These are phyloP conservation scores for Lentinula raphanica DNA, from an alignment of 768 basidiomycete genomes.

Conservation along the genomic window DNA sequence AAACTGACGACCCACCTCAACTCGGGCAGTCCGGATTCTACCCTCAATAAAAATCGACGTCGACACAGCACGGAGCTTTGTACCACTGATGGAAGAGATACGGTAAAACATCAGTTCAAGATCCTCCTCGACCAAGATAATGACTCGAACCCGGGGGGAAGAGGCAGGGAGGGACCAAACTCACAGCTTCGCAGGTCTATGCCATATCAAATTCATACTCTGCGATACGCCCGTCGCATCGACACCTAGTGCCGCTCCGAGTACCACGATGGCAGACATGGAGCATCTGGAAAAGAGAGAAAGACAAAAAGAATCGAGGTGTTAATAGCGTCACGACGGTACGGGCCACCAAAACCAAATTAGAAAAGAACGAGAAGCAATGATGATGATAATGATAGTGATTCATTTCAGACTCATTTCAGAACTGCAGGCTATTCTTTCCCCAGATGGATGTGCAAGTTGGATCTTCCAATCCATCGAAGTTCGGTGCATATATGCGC, in stretches of 20 bases:
- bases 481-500: not conserved
- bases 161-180: not conserved
- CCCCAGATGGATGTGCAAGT: too few species aligned
- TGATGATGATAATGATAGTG: not conserved
- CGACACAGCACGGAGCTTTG: conserved; percentile 8
- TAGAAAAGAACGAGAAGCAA: not conserved
- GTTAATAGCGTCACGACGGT: not conserved
- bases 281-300: conserved; percentile 8
- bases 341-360: not conserved
- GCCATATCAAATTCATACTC: conserved; percentile 13
- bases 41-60: conserved; percentile 11
- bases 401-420: not conserved
- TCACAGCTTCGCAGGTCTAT: conserved; percentile 10
- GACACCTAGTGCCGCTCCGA: conserved; percentile 7
- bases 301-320: too few species aligned
- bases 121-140: not conserved
- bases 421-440: too few species aligned
- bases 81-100: not conserved
- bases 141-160: too few species aligned
- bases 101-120: not conserved
- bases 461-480: not conserved
- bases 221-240: conserved; percentile 12
- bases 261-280: conserved; percentile 7
- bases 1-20: conserved; percentile 9
- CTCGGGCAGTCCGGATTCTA: conserved; percentile 8